A percentile compares a stretch with the other conserved stretches of the same genome.
These are phyloP conservation scores for Fusarium newnesense DNA, from an alignment of 2,329 filamentous ascomycete genomes.

Conservation along the genomic window DNA sequence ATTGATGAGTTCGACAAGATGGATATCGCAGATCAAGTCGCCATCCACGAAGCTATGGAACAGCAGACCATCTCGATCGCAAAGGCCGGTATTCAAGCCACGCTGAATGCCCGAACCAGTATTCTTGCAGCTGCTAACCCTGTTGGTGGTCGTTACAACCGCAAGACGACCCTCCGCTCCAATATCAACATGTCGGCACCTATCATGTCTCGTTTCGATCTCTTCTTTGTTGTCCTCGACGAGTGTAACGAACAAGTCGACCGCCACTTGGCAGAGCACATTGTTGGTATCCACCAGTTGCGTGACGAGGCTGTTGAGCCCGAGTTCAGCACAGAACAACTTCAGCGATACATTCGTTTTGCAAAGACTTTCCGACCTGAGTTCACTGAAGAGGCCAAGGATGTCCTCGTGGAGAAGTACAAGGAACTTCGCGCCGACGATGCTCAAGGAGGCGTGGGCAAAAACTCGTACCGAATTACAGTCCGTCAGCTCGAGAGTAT, in stretches of 20 bases:
- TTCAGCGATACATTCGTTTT: slow-evolving; percentile 97
- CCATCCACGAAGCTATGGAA: slow-evolving; percentile 99
- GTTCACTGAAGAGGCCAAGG: slow-evolving; percentile 88
- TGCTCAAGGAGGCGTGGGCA: slow-evolving; percentile 90
- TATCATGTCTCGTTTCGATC: slow-evolving; percentile 99
- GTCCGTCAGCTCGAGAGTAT: slow-evolving; percentile 95
- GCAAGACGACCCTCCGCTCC: slow-evolving; percentile 89
- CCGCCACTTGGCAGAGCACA: slow-evolving; percentile 91
- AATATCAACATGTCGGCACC: slow-evolving; percentile 99
- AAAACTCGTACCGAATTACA: slow-evolving; percentile 97
- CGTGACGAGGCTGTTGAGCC: slow-evolving; percentile 92
- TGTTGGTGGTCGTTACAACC: slow-evolving; percentile 95
- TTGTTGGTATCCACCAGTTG: slow-evolving; percentile 91
- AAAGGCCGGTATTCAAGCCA: slow-evolving; percentile 98
- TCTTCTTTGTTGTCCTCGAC: slow-evolving; percentile 97
- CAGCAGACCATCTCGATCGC: slow-evolving; percentile 99
- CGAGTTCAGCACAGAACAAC: slow-evolving; percentile 94
- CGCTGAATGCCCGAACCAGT: slow-evolving; percentile 92
- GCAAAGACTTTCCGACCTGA: slow-evolving; percentile 93
- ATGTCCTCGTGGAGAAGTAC: slow-evolving; percentile 88
- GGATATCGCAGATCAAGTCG: slow-evolving; percentile 96
- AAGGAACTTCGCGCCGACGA: slow-evolving; percentile 95
- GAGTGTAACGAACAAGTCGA: slow-evolving; percentile 95
- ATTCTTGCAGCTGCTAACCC: slow-evolving; percentile 97
- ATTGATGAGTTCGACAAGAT: slow-evolving; percentile 99